Evolutionary conservation across 805 yeast species (phyloP), one percentile per base, ranked within the genome.

Genomic region (Saccharomycopsis guyanensis): DNA sequence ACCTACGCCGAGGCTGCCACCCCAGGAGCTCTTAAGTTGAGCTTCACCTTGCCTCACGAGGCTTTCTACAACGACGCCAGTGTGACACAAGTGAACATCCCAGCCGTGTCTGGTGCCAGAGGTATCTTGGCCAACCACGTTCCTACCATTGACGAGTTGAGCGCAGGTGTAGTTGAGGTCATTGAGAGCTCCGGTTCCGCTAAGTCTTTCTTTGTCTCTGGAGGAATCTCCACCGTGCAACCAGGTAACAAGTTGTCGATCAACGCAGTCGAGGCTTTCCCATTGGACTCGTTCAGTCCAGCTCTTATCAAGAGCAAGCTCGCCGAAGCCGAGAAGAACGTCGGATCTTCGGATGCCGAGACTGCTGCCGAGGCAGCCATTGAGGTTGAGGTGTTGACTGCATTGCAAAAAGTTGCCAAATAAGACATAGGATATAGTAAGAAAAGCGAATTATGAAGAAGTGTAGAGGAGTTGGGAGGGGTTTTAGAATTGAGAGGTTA

Each of bases 71-170:
- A 77, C 44, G 76, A 76, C 46, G 64, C 58, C 43, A 51, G 55
- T 36, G 74, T 70, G 38, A 62, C 66, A 62, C 87, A 93, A 75
- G 97, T 93, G 58, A 93, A 93, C 73, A 75, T 93, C 57, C 98
- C 98, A 62, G 94, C 96, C 55, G 75, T 82, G 61, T 81, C 93
- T 57, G 98, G 98, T 66, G 94, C 86, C 64, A 78, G 91, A 69
- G 98, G 98, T 86, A 78, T 93, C 56, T 73, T 93, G 64, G 96
- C 97, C 59, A 83, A 86, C 73, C 98, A 93, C 80, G 96, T 93
- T 62, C 97, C 98, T 60, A 79, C 85, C 60, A 87, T 91, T 55
- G 97, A 93, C 73, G 95, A 93, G 76, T 80, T 93, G 66, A 78
- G 81, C 63, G 96, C 98, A 59, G 98, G 98, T 68, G 76, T 93